A percentile compares a stretch with the other conserved stretches of the same genome.
phyloP scores from a whole-genome alignment of 805 yeast genomes.

The Myxozyma nipponensis region DNA sequence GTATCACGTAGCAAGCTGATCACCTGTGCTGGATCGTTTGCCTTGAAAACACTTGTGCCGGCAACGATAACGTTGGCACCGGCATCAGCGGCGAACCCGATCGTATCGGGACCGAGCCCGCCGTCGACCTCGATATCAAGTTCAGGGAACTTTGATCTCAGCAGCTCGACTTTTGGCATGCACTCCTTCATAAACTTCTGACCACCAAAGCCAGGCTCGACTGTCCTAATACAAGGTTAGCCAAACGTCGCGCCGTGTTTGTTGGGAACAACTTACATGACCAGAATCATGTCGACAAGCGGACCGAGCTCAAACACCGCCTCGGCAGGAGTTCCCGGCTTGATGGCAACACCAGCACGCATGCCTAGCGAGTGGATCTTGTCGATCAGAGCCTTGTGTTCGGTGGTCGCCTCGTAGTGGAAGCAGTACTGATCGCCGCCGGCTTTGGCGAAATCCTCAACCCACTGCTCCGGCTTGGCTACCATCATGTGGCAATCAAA shows the following conservation, averaged over 20 bases:
- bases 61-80: conserved; percentile 99
- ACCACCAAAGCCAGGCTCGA: conserved; percentile 99
- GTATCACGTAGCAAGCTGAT: conserved; percentile 63
- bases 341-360: conserved; percentile 90
- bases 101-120: conserved; percentile 83
- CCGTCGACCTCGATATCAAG: conserved; percentile 95
- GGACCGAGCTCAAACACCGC: conserved; percentile 72
- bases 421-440: conserved; percentile 97
- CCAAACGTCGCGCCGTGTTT: background rate
- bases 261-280: conserved; percentile 50
- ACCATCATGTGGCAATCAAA: conserved; percentile 99
- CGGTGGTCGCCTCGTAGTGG: conserved; percentile 80
- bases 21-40: conserved; percentile 71
- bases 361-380: conserved; percentile 76
- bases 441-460: conserved; percentile 81
- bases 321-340: conserved; percentile 88
- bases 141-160: conserved; percentile 70
- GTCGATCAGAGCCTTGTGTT: conserved; percentile 69
- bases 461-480: conserved; percentile 86
- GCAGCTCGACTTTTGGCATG: conserved; percentile 83
- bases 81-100: conserved; percentile 85
- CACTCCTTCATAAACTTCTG: conserved; percentile 91
- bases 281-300: conserved; percentile 84
- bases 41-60: conserved; percentile 77
- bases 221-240: conserved; percentile 47